Conservation (phyloP, 768 basidiomycete genomes). For the Boletus rex-veris region DNA sequence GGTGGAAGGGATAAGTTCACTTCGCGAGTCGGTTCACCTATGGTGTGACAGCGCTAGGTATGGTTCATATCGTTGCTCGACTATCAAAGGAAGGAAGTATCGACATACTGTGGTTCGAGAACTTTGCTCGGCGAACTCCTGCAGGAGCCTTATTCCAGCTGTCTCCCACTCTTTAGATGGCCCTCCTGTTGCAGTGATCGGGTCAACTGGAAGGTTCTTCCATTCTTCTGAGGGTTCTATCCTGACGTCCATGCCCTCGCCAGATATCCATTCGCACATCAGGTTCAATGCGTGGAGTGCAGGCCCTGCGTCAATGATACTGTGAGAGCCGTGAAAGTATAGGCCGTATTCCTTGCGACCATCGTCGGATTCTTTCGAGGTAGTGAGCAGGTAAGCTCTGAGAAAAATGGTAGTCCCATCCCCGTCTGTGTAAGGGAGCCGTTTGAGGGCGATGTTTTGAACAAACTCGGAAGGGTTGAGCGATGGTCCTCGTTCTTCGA, state of each 20-base stretch:
- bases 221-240: slow-evolving; percentile 19
- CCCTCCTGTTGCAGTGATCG: slow-evolving; percentile 24
- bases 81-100: too few species aligned
- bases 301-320: slow-evolving; percentile 23
- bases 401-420: slow-evolving; percentile 1
- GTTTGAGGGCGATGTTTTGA: slow-evolving; percentile 12
- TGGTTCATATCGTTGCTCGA: not conserved
- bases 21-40: slow-evolving; percentile 5
- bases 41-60: slow-evolving; percentile 5
- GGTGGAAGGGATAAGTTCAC: slow-evolving; percentile 7
- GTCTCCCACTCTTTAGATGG: slow-evolving; percentile 15
- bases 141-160: slow-evolving; percentile 12
- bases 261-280: slow-evolving; percentile 23
- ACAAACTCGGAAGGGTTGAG: slow-evolving; percentile 20
- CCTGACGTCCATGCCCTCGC: slow-evolving; percentile 7
- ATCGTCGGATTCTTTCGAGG: slow-evolving; percentile 1
- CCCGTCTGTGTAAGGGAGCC: slow-evolving; percentile 15
- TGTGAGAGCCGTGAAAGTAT: slow-evolving; percentile 24
- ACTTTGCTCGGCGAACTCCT: slow-evolving; percentile 6
- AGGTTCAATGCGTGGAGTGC: slow-evolving; percentile 20
- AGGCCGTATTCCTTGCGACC: slow-evolving; percentile 12
- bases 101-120: slow-evolving; percentile 9
- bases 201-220: slow-evolving; percentile 26
- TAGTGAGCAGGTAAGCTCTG: slow-evolving; percentile 9
- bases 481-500: slow-evolving; percentile 12